Evolutionary conservation across 2,329 filamentous ascomycete species (phyloP), one percentile per base, ranked within the genome.

Genomic region (Fusarium sp.): DNA sequence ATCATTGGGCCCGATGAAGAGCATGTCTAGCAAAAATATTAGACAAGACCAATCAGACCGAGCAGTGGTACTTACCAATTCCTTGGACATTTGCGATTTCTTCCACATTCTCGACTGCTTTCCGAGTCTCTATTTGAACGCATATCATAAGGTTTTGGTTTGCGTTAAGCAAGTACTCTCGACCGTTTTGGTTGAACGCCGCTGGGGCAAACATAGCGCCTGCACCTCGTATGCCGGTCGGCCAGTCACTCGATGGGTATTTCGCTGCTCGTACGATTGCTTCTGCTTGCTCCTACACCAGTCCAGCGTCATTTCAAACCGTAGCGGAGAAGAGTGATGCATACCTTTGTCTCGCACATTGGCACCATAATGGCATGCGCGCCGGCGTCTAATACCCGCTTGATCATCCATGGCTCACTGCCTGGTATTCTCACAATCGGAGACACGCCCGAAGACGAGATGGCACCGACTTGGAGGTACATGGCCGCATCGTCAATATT

Each of bases 31-130:
- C 3, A 23, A 23, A 4, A 23, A 23, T 23, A 23, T 23, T 23
- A 23, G 18, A 23, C 18, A 23, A 23, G 18, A 23, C 18, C 18
- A 23, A 23, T 23, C 4, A 23, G 18, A 23, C 18, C 18, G 18
- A 23, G 18, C 18, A 23, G 18, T 23, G 18, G 18, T 23, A 23
- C 18, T 23, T 23, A 34, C 31, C 31, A 68, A 84, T 78, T 6
- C 82, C 82, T 2, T 78, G 77, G 1, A 83, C 81, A 6, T n/a
- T 27, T 0, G 57, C 61, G 28, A 68, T 41, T 16, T n/a, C 15
- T n/a, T 41, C 39, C 15, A 16, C 16, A n/a, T 41, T 41, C n/a
- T 41, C 39, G n/a, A 16, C 13, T 16, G 15, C 39, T n/a, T 16
- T 41, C 15, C 39, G 13, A 8, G 15, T 41, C 39, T 41, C 39